A percentile compares a stretch with the other conserved stretches of the same genome.
phyloP scores from a whole-genome alignment of 148 eudicot species.

The Rhododendron simsii region DNA sequence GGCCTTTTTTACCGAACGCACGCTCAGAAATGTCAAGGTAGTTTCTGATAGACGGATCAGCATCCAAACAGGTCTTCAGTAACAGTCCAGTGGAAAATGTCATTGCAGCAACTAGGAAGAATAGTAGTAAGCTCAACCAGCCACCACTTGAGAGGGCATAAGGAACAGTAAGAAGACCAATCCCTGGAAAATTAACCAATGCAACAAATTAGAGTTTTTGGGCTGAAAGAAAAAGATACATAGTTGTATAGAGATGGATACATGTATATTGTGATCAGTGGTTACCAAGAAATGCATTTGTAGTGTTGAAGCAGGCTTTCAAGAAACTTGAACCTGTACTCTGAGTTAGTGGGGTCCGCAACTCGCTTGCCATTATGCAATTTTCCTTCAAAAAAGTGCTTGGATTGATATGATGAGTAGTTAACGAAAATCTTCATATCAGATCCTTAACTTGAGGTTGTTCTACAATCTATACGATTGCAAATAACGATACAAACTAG shows the following conservation, averaged over 20 bases:
- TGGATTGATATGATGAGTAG: background rate
- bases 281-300: constrained; percentile 36
- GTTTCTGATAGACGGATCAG: constrained; percentile 15
- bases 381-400: background rate
- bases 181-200: constrained; percentile 15
- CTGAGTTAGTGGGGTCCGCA: constrained; percentile 14
- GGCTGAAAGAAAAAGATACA: background rate
- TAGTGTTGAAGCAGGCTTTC: constrained; percentile 36
- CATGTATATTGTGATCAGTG: background rate
- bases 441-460: background rate
- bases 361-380: constrained; percentile 13
- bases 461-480: background rate
- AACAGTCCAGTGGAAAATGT: constrained; percentile 25
- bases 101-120: constrained; percentile 17
- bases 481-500: background rate
- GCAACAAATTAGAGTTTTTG: background rate
- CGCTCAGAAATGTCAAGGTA: constrained; percentile 29
- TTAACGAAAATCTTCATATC: background rate
- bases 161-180: constrained; percentile 37
- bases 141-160: constrained; percentile 33
- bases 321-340: constrained; percentile 30
- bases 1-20: constrained; percentile 30
- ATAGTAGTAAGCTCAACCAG: constrained; percentile 28
- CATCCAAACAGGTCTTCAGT: constrained; percentile 22
- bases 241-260: background rate